Conservation (phyloP, 345 rosid genomes). For the Excoecaria cochinchinensis region DNA sequence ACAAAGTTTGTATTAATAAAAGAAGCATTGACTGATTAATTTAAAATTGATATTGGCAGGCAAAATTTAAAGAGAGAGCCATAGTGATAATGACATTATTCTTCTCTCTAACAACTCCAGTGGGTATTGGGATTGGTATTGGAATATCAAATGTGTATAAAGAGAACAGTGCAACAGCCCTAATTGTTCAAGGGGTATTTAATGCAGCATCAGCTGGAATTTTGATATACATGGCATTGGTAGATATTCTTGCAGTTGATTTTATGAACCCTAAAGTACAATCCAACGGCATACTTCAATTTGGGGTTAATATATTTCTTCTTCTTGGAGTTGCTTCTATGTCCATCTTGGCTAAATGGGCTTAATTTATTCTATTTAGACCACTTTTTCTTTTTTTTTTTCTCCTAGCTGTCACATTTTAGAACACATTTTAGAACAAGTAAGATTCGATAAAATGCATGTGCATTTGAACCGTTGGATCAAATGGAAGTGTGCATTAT, state of each 20-base stretch:
- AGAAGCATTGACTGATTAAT: no score
- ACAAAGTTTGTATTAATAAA: no score
- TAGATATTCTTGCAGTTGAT: constrained; percentile 48
- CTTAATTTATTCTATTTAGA: neutral
- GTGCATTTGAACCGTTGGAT: no score
- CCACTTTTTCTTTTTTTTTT: no score
- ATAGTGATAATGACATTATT: constrained; percentile 34
- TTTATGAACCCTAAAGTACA: constrained; percentile 47
- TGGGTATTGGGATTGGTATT: constrained; percentile 42
- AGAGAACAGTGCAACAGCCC: constrained; percentile 35
- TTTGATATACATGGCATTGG: constrained; percentile 43
- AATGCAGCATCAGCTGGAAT: constrained; percentile 40
- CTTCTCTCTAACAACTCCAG: constrained; percentile 50
- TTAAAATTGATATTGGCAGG: constrained; percentile 24
- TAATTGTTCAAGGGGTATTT: constrained; percentile 41
- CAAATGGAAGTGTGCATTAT: no score
- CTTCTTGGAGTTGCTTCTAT: neutral
- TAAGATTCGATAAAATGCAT: no score
- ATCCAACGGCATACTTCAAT: constrained; percentile 28
- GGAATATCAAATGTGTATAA: constrained; percentile 33
- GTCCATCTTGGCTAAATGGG: constrained; percentile 16
- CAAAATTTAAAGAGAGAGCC: constrained; percentile 30
- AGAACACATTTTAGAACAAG: no score
- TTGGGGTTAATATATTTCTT: constrained; percentile 16
- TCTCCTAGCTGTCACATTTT: no score